A percentile compares a stretch with the other conserved stretches of the same genome.
phyloP scores from a whole-genome alignment of 202 grass and related monocot genomes.

The Zizania palustris region DNA sequence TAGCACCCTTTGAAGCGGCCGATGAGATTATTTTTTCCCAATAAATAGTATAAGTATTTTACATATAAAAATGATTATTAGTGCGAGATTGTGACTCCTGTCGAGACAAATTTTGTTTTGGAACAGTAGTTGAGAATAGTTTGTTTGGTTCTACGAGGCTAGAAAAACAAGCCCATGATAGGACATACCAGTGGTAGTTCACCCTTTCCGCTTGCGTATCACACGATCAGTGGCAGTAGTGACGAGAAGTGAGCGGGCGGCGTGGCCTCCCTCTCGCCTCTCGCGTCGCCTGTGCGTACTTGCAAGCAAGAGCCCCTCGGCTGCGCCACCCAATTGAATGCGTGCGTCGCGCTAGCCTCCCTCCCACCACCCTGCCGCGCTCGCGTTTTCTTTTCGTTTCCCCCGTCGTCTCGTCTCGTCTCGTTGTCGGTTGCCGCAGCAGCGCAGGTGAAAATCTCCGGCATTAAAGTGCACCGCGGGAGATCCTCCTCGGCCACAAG shows the following conservation, averaged over 20 bases:
- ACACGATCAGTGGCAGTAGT: background rate
- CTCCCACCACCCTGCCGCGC: background rate
- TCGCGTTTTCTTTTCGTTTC: background rate
- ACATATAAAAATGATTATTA: too few species aligned
- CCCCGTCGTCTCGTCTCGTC: background rate
- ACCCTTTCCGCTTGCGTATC: background rate
- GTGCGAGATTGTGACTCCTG: too few species aligned
- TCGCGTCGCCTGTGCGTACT: background rate
- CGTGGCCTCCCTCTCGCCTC: too few species aligned
- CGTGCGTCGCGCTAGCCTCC: background rate
- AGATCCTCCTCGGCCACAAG: conserved; percentile 52
- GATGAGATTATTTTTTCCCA: too few species aligned
- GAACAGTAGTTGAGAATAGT: too few species aligned
- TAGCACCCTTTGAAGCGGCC: too few species aligned
- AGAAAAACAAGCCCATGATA: background rate
- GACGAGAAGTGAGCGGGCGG: background rate
- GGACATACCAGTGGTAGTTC: background rate
- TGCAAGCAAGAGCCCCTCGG: background rate
- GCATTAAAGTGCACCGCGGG: conserved; percentile 44
- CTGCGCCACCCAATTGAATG: background rate
- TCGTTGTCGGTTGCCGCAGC: conserved; percentile 30
- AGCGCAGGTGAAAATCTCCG: conserved; percentile 46
- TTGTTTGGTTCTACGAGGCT: too few species aligned
- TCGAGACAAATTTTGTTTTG: too few species aligned
- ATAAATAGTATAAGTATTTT: too few species aligned